Conservation (phyloP, 1,284 basidiomycete species). For the Pulveroboletus sp. region DNA sequence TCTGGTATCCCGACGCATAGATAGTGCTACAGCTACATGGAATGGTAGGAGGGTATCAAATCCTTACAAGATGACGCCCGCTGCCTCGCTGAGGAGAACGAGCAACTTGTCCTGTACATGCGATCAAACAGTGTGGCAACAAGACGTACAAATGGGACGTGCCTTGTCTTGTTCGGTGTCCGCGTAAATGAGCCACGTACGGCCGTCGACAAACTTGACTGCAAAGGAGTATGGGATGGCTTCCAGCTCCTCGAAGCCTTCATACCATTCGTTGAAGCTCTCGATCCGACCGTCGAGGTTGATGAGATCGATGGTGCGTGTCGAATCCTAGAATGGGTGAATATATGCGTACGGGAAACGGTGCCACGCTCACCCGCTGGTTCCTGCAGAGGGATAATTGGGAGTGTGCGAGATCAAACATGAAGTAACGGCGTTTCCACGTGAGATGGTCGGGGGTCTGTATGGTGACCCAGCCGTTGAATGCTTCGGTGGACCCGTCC, state of each 20-base stretch:
- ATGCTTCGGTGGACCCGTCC: constrained; percentile 40
- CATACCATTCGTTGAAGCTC: constrained; percentile 62
- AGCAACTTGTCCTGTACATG: constrained; percentile 30
- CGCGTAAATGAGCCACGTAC: constrained; percentile 61
- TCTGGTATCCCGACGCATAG: constrained; percentile 14
- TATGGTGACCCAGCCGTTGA: constrained; percentile 67
- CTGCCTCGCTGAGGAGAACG: constrained; percentile 35
- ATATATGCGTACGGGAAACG: background rate
- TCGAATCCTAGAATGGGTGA: constrained; percentile 46
- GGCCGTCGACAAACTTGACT: constrained; percentile 56
- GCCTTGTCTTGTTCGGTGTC: constrained; percentile 74
- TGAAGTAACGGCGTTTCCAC: constrained; percentile 71
- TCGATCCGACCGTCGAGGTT: constrained; percentile 48
- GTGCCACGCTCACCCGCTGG: constrained; percentile 46
- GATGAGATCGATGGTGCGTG: constrained; percentile 50
- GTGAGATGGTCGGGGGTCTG: constrained; percentile 55
- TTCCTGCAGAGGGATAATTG: constrained; percentile 55
- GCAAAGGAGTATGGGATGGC: constrained; percentile 72
- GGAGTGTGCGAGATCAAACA: constrained; percentile 48
- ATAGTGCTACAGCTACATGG: constrained; percentile 25
- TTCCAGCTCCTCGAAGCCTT: constrained; percentile 72
- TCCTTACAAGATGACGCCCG: constrained; percentile 32
- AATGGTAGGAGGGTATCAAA: constrained; percentile 9
- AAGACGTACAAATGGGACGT: background rate
- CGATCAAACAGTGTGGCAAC: constrained; percentile 4